Base-by-base conservation (phyloP, 208 protist species). In the Naegleria lovaniensis region DNA sequence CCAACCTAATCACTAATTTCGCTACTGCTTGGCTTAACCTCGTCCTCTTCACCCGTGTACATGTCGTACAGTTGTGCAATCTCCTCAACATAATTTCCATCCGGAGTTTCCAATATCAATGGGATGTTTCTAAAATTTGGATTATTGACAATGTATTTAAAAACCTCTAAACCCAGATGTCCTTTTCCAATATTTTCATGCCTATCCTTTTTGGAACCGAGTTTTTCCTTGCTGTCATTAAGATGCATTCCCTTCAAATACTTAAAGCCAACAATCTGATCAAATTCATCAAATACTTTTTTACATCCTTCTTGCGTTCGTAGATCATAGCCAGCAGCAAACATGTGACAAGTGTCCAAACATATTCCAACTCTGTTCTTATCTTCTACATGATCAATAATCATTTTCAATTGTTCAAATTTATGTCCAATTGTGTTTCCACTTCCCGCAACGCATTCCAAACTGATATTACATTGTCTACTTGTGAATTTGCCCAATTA, bases 331-430 rank as follows among this genome's bases (percentile, higher is more conserved):
- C 93, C 93, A 11, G 93, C 93, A 11, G 93, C 92, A 83, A 94
- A 94, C 76, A 94, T 89, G 59, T 94, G 93, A 39, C 93, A 94
- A n/a, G 93, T 94, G 84, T 94, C 93, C 0, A 94, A 41, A 79
- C 93, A 94, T 36, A 94, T 92, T 4, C 93, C 93, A 39, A 94
- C 83, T n/a, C 93, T 15, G 16, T 36, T 29, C 22, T 93, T 94
- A 90, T 94, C 67, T 0, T 84, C 75, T 9, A 94, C 92, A 22
- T 43, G 22, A 33, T 89, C 88, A 19, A 94, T 93, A 83, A 94
- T 94, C 39, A 88, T 83, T 40, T 90, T 88, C 2, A 94, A 55
- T 51, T 94, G 90, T 52, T 93, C 93, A 43, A 94, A 94, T 16
- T 83, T 93, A 19, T 89, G 75, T 2, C 93, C 93, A 13, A 94